Percentiles rank a stretch among this genome's conserved stretches.
Conservation (phyloP, 257 asterid species). For the Solanum arcanum region DNA sequence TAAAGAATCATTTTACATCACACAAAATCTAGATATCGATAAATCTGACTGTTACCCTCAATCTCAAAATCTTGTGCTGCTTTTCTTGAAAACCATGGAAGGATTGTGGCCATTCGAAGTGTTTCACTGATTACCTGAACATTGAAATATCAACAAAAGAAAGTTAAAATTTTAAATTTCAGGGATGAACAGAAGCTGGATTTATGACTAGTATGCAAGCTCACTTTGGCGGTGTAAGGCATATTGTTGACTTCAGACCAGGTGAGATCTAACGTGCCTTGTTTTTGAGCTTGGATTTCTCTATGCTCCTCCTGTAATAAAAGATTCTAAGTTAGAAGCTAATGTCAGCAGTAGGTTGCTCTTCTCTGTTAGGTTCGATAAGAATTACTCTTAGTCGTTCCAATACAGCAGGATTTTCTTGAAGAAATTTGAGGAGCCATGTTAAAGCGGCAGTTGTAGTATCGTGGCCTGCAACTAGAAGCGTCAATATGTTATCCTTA, state of each 20-base stretch:
- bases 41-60: conserved; percentile 40
- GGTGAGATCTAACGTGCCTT: conserved; percentile 43
- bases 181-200: background rate
- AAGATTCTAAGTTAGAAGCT: background rate
- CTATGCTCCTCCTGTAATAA: conserved; percentile 59
- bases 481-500: conserved; percentile 73
- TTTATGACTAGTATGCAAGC: background rate
- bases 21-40: background rate
- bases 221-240: conserved; percentile 69
- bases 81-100: conserved; percentile 82
- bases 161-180: background rate
- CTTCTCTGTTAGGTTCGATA: background rate
- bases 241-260: conserved; percentile 75
- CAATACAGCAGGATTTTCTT: conserved; percentile 56
- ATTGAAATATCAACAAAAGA: background rate
- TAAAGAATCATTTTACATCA: background rate
- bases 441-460: conserved; percentile 86
- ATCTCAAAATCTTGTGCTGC: conserved; percentile 84
- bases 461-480: conserved; percentile 82
- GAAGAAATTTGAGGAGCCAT: conserved; percentile 68
- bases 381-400: conserved; percentile 52
- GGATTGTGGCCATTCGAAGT: conserved; percentile 74
- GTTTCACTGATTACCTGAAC: conserved; percentile 62
- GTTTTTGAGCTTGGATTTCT: conserved; percentile 35
- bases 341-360: background rate